Evolutionary conservation across 176 grass and related monocot genomes (phyloP), one percentile per base, ranked within the genome.

Genomic region (Rhipidocladum racemiflorum): DNA sequence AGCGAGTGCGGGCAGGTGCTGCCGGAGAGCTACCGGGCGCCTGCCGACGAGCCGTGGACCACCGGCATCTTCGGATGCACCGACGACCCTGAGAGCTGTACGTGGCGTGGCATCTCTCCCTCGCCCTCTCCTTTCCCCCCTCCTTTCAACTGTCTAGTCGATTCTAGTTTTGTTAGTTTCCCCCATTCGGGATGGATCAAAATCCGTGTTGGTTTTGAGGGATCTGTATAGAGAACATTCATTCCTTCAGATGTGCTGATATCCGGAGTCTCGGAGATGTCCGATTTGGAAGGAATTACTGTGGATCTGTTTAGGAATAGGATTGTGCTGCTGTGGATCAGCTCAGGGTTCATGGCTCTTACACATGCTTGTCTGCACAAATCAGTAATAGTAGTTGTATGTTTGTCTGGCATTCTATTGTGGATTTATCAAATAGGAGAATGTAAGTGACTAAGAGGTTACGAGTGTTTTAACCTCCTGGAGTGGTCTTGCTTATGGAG

Each of bases 1-100:
- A 0, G 1, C 7, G 82, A 62, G 74, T 92, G 92, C 80, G 85
- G 90, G 16, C 90, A 95, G 68, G 23, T 62, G 61, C 78, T 95
- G 21, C 92, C 92, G 40, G 68, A 69, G 38, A 81, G 63, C 78
- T 85, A 92, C 55, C 83, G 59, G 65, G 83, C 88, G 56, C 86
- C 92, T 21, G 83, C 92, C 21, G 89, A 94, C 69, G 92, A 94
- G 61, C 83, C 86, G 16, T 92, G 89, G 87, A 94, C 78, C 10
- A 85, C 89, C 44, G 92, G 87, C 44, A 81, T 94, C 66, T 90
- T 83, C 73, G 81, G 81, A 16, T 94, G 92, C 84, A 16, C 84
- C 20, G 87, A 94, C 9, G 89, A 95, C 87, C 34, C 82, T 34
- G 87, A 90, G 60, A 95, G 92, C 75, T 92, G 90, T 94, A 89